Evolutionary conservation across 2,329 filamentous ascomycete genomes (phyloP).

Genomic region (Madurella fahalii): DNA sequence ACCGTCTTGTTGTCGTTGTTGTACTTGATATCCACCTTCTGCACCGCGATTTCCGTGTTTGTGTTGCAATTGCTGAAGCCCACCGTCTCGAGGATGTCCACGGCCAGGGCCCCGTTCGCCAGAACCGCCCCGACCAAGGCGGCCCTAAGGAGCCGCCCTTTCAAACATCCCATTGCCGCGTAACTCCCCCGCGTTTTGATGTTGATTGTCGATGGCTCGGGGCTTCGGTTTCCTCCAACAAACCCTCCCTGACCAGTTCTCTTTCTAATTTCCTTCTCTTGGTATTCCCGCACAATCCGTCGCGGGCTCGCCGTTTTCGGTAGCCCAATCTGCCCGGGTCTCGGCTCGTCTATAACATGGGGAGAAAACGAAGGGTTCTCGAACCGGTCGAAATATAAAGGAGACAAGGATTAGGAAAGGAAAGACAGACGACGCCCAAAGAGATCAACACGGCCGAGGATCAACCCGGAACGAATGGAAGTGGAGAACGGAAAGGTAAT

Average conservation of each 20-base stretch:
- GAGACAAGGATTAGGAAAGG: constrained; percentile 17
- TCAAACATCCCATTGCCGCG: constrained; percentile 5
- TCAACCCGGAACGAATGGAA: constrained; percentile 56
- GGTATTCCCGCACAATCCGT: not conserved
- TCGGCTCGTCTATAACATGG: not conserved
- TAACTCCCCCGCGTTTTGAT: not conserved
- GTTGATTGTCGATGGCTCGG: not conserved
- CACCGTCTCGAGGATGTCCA: constrained; percentile 71
- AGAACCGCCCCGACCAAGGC: constrained; percentile 20
- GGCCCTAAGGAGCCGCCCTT: constrained; percentile 15
- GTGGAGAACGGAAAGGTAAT: constrained; percentile 26
- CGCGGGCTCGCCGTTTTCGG: not conserved
- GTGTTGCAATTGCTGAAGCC: constrained; percentile 72
- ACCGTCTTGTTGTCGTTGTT: constrained; percentile 69
- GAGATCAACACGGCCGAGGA: constrained; percentile 45
- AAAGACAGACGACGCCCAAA: constrained; percentile 28
- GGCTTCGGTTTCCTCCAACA: not conserved
- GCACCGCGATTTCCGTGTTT: constrained; percentile 65
- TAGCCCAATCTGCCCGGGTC: not conserved
- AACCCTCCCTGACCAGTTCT: not conserved
- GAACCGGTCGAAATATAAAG: constrained; percentile 21
- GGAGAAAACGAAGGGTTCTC: constrained; percentile 13
- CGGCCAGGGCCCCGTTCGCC: constrained; percentile 50
- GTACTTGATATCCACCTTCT: constrained; percentile 73
- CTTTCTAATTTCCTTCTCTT: not conserved